phyloP scores from a whole-genome alignment of 2,329 filamentous ascomycete genomes.

The Arthrobotrys megalospora region DNA sequence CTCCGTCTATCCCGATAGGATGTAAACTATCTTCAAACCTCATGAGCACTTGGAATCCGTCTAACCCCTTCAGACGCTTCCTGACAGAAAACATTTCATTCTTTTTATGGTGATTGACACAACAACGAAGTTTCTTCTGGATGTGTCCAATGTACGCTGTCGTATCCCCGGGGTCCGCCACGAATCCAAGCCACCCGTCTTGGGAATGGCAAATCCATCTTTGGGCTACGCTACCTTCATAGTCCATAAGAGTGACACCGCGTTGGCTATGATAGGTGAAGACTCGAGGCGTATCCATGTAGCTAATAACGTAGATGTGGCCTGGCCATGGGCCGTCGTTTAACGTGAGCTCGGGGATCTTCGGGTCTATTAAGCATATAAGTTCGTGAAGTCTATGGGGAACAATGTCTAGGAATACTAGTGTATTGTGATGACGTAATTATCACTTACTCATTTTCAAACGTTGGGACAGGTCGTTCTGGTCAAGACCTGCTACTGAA shows the following conservation, averaged over 20 bases:
- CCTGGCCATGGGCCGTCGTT: constrained; percentile 36
- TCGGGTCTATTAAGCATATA: too few species aligned
- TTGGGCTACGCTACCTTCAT: constrained; percentile 1
- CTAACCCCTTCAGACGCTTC: background rate
- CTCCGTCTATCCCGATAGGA: constrained; percentile 6
- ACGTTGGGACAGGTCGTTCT: too few species aligned
- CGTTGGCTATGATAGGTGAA: constrained; percentile 8
- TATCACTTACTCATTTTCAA: too few species aligned
- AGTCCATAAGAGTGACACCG: background rate
- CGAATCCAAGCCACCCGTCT: constrained; percentile 35
- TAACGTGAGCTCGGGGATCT: background rate
- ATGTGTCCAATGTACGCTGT: background rate
- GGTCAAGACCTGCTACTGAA: too few species aligned
- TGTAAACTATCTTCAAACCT: background rate
- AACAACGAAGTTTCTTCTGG: background rate
- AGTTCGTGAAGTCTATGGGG: too few species aligned
- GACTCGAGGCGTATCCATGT: constrained; percentile 11
- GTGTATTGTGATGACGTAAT: too few species aligned
- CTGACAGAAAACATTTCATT: background rate
- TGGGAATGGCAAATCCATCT: constrained; percentile 18
- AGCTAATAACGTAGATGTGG: constrained; percentile 28
- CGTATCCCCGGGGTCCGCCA: constrained; percentile 7
- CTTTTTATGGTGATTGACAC: background rate
- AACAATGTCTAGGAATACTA: too few species aligned
- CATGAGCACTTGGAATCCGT: constrained; percentile 26